These are phyloP conservation scores for Cryptococcus sp. DNA, from an alignment of 1,284 basidiomycete species.

Conservation along the genomic window DNA sequence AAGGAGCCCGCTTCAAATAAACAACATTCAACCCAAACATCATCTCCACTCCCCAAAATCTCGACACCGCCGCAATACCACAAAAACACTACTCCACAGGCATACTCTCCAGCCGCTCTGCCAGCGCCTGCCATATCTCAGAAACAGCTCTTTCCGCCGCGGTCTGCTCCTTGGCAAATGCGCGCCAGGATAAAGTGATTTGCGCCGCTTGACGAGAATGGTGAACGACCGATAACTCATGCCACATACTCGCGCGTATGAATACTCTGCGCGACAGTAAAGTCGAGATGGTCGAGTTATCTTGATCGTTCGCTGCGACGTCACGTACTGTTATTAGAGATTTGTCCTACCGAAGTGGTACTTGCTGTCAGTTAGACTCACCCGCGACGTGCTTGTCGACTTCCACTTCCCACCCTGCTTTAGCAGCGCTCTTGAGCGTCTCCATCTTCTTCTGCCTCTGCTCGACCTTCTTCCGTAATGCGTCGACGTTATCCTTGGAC, in stretches of 20 bases:
- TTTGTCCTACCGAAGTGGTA: constrained; percentile 61
- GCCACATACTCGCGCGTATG: constrained; percentile 86
- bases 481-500: constrained; percentile 80
- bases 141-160: constrained; percentile 65
- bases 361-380: constrained; percentile 46
- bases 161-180: constrained; percentile 70
- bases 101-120: constrained; percentile 72
- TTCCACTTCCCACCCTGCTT: constrained; percentile 79
- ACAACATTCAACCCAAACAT: too few species aligned
- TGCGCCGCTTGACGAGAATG: constrained; percentile 84
- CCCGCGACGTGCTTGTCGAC: constrained; percentile 65
- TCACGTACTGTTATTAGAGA: too few species aligned
- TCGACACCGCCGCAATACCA: not conserved
- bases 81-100: constrained; percentile 65
- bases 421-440: constrained; percentile 65
- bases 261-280: constrained; percentile 75
- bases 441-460: constrained; percentile 73
- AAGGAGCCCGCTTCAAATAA: too few species aligned
- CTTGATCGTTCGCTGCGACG: constrained; percentile 43
- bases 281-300: constrained; percentile 59
- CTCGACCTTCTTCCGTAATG: constrained; percentile 80
- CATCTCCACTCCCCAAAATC: too few species aligned
- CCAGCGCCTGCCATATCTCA: constrained; percentile 71
- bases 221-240: constrained; percentile 80
- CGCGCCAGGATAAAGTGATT: constrained; percentile 70